These are phyloP conservation scores for Brachypodium distachyon DNA, from an alignment of 202 grass and related monocot species.

Conservation along the genomic window DNA sequence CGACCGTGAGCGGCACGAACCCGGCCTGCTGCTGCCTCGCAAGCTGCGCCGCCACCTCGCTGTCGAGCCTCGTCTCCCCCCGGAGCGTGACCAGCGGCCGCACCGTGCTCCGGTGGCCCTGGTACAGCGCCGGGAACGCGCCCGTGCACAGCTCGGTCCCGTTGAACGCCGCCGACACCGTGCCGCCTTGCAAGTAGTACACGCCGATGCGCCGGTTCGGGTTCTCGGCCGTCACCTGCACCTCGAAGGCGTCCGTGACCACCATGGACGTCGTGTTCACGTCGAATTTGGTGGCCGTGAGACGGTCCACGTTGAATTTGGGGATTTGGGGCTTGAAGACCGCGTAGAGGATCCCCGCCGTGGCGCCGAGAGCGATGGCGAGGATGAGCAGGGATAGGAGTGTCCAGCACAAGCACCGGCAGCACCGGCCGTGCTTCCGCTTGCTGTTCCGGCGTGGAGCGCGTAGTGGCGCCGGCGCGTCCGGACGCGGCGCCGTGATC, in stretches of 20 bases:
- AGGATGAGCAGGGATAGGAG: slow-evolving; percentile 18
- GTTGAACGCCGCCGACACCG: slow-evolving; percentile 53
- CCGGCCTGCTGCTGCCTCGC: slow-evolving; percentile 27
- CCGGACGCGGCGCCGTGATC: slow-evolving; percentile 26
- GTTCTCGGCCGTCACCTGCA: slow-evolving; percentile 51
- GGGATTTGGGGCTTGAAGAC: slow-evolving; percentile 84
- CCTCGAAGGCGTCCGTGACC: slow-evolving; percentile 44
- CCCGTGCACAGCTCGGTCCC: slow-evolving; percentile 57
- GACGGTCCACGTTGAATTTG: slow-evolving; percentile 60
- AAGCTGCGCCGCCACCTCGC: slow-evolving; percentile 34
- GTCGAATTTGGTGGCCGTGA: slow-evolving; percentile 42
- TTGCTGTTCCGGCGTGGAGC: not conserved
- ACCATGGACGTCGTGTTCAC: slow-evolving; percentile 21
- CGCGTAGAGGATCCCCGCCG: slow-evolving; percentile 68
- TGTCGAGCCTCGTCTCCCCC: slow-evolving; percentile 47
- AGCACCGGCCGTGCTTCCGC: slow-evolving; percentile 38
- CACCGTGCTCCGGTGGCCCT: slow-evolving; percentile 79
- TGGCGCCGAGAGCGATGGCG: slow-evolving; percentile 48
- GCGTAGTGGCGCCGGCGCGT: not conserved
- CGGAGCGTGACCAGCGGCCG: slow-evolving; percentile 24
- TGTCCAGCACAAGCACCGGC: slow-evolving; percentile 71
- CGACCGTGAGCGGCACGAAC: slow-evolving; percentile 50
- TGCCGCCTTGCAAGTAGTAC: slow-evolving; percentile 70
- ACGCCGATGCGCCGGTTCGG: slow-evolving; percentile 74
- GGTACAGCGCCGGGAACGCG: slow-evolving; percentile 65